Base-by-base conservation (phyloP, 1,284 basidiomycete species). In the Kwoniella shivajii region DNA sequence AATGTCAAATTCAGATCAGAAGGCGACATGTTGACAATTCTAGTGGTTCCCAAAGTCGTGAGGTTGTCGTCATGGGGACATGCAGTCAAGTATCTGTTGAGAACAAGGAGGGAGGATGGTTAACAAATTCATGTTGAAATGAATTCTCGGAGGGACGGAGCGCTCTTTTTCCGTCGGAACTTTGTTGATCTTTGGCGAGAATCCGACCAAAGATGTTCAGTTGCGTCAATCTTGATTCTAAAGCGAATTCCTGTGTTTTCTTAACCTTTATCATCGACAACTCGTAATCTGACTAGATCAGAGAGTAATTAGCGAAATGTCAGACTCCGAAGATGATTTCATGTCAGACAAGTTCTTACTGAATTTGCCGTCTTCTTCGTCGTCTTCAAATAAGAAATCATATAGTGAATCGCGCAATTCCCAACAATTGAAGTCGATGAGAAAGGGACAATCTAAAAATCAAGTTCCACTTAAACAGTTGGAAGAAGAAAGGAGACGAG, bases 261-360 rank as follows among this genome's bases (percentile, higher is more conserved):
- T n/a, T n/a, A n/a, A 20, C 4, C 18, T 18, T 39, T 7, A n/a
- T 18, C 11, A 20, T 39, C 37, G 11, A 10, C 6, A 13, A 39
- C 37, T 42, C 5, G 6, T 14, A 18, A 18, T 10, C n/a, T 6
- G 37, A 16, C 7, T 6, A 24, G 22, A 42, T 29, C 42, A 46
- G 5, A 26, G 4, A n/a, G n/a, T n/a, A n/a, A n/a, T n/a, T n/a
- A n/a, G 20, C 53, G 56, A 29, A 38, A 75, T 75, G 73, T 74
- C 75, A 33, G 74, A 76, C 65, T 75, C 73, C 0, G 76, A 78
- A 50, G 76, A 78, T 41, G 77, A 78, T 59, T 78, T 78, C 68
- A 78, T 78, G 77, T 77, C 75, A 16, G 77, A 78, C 69, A 78
- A 77, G 62, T 78, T 69, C 65, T 71, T 78, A 33, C 62, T 72